Evolutionary conservation across 768 basidiomycete species (phyloP), one percentile per base, ranked within the genome.

Genomic region (Lyophyllum decastes): DNA sequence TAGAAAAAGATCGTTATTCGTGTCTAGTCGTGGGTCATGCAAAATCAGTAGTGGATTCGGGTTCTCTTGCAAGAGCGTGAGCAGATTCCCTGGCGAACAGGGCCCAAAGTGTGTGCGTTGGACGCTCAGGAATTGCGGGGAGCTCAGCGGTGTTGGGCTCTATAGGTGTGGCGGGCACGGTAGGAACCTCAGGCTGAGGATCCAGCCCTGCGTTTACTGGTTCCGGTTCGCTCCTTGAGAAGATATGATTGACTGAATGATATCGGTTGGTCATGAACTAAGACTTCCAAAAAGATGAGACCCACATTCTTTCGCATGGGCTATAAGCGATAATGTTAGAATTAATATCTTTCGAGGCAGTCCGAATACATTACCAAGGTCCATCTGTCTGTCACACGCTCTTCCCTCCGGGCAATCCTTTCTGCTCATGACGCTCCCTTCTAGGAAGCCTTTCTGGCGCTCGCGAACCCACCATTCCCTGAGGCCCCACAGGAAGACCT

Each of bases 401-500:
- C 67, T 72, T n/a, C 88, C 88, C 7, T 88, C 80, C 10, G 79
- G 79, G 61, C 91, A 94, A 64, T 93, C 87, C 30, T 82, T 82
- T 38, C 89, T 78, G n/a, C 70, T 78, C 63, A 78, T 68, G n/a
- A 90, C 68, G 44, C 66, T 68, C 46, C 78, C 79, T 41, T 86
- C 85, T 52, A 89, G 69, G 61, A 82, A 79, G 16, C 87, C 90
- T 64, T 86, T 89, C 72, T 77, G 80, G 26, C 91, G 82, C 70
- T 93, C 90, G 49, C 87, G 76, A 33, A 92, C 73, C 90, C 92
- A 93, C 91, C 91, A 94, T 38, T 87, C 89, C 59, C 80, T 84
- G 44, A 93, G 66, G 11, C 91, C 91, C 77, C 85, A 90, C 2
- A 92, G 74, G 17, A 93, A 75, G 2, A 92, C 80, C 68, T 92